Evolutionary conservation across 2,329 filamentous ascomycete species (phyloP).

Genomic region (Fusarium sp.): DNA sequence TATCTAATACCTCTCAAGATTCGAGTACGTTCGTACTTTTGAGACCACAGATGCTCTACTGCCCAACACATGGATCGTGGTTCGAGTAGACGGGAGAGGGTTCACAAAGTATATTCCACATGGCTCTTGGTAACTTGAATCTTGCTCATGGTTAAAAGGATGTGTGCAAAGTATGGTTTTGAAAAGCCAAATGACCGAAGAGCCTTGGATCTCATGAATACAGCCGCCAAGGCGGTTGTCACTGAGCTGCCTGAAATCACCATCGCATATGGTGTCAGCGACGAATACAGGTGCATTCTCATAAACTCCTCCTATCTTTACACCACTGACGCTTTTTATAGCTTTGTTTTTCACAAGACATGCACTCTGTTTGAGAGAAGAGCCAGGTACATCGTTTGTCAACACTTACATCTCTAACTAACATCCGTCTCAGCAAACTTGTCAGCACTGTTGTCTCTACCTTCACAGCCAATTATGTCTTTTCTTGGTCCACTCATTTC

Average conservation of each 20-base stretch:
- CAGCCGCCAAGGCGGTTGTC: conserved; percentile 84
- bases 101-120: conserved; percentile 81
- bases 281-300: conserved; percentile 77
- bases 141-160: conserved; percentile 56
- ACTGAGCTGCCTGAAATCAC: conserved; percentile 83
- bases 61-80: conserved; percentile 93
- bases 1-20: conserved; percentile 61
- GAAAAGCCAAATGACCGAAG: conserved; percentile 90
- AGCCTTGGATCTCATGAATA: conserved; percentile 93
- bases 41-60: conserved; percentile 83
- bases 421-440: conserved; percentile 70
- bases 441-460: conserved; percentile 90
- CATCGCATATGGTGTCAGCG: conserved; percentile 90
- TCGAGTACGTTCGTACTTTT: conserved; percentile 91
- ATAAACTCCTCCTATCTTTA: not conserved
- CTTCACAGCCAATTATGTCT: conserved; percentile 90
- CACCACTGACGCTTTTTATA: conserved; percentile 48
- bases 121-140: not conserved
- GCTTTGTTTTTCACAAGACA: conserved; percentile 87
- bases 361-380: conserved; percentile 86
- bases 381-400: conserved; percentile 63
- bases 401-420: conserved; percentile 6
- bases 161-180: conserved; percentile 84
- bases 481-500: conserved; percentile 80
- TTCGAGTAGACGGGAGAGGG: conserved; percentile 90